Conservation (phyloP, 306 rosid species). For the Hippophae tibetana region DNA sequence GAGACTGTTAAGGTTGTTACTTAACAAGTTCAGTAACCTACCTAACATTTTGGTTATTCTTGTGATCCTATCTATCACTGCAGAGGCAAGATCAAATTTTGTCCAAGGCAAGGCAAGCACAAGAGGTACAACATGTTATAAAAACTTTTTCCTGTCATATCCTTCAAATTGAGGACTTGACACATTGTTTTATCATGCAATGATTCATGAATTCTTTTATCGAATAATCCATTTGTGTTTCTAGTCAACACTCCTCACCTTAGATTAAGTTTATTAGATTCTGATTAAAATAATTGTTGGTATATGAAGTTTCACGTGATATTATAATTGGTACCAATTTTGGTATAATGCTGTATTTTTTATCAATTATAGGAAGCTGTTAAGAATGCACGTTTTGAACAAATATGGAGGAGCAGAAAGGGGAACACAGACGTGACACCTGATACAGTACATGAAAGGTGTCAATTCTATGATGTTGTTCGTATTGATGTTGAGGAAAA, state of each 20-base stretch:
- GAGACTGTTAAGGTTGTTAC: too few species aligned
- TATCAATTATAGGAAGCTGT: conserved; percentile 31
- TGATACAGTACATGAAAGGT: conserved; percentile 49
- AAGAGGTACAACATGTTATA: conserved; percentile 46
- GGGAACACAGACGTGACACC: conserved; percentile 35
- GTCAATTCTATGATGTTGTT: conserved; percentile 68
- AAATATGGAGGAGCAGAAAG: conserved; percentile 88
- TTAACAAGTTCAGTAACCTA: neutral
- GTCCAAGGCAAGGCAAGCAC: conserved; percentile 57
- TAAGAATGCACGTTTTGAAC: conserved; percentile 86
- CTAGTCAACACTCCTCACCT: too few species aligned
- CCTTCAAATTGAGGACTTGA: neutral
- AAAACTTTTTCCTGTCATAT: neutral
- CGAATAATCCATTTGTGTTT: too few species aligned
- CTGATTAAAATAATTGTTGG: too few species aligned
- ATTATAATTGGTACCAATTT: too few species aligned
- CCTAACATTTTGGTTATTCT: neutral
- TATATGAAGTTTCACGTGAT: too few species aligned
- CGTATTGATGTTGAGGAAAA: conserved; percentile 60
- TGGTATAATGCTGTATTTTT: neutral
- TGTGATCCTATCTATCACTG: conserved; percentile 8
- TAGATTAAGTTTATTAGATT: too few species aligned
- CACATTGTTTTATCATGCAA: neutral
- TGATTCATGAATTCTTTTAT: too few species aligned
- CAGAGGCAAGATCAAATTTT: conserved; percentile 62